These are phyloP conservation scores for Penicillium fuscoglaucum DNA, from an alignment of 2,329 filamentous ascomycete genomes.

Conservation along the genomic window DNA sequence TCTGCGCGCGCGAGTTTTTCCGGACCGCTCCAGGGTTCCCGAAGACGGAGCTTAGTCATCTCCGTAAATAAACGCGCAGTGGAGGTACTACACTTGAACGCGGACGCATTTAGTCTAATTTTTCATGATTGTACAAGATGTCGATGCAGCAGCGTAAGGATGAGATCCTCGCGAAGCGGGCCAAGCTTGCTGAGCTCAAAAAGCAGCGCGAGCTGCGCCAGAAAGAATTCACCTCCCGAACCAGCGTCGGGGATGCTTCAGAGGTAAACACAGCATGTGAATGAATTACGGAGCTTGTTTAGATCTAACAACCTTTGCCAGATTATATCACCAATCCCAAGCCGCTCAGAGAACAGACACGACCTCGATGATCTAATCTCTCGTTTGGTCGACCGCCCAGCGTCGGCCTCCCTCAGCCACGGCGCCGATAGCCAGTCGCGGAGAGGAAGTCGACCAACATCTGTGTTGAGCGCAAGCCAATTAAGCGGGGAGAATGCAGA, in stretches of 20 bases:
- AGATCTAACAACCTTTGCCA: slow-evolving; percentile 36
- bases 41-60: slow-evolving; percentile 41
- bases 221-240: slow-evolving; percentile 70
- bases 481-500: slow-evolving; percentile 67
- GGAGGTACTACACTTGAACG: slow-evolving; percentile 4
- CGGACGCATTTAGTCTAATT: slow-evolving; percentile 8
- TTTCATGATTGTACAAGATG: slow-evolving; percentile 25
- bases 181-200: slow-evolving; percentile 94
- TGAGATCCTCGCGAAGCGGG: slow-evolving; percentile 95
- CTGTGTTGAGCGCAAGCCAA: slow-evolving; percentile 78
- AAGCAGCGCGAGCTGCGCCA: slow-evolving; percentile 82
- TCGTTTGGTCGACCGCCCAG: slow-evolving; percentile 74
- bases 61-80: slow-evolving; percentile 30
- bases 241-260: slow-evolving; percentile 65
- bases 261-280: slow-evolving; percentile 59
- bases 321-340: slow-evolving; percentile 69
- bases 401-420: slow-evolving; percentile 64
- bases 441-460: slow-evolving; percentile 75
- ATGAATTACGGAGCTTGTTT: slow-evolving; percentile 9
- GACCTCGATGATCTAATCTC: slow-evolving; percentile 83
- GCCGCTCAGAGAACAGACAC: slow-evolving; percentile 64
- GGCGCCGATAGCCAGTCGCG: slow-evolving; percentile 47
- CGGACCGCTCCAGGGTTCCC: slow-evolving; percentile 30
- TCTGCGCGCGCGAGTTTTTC: slow-evolving; percentile 44
- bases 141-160: slow-evolving; percentile 73